phyloP scores from a whole-genome alignment of 768 basidiomycete genomes.

The Plicaturopsis crispa region DNA sequence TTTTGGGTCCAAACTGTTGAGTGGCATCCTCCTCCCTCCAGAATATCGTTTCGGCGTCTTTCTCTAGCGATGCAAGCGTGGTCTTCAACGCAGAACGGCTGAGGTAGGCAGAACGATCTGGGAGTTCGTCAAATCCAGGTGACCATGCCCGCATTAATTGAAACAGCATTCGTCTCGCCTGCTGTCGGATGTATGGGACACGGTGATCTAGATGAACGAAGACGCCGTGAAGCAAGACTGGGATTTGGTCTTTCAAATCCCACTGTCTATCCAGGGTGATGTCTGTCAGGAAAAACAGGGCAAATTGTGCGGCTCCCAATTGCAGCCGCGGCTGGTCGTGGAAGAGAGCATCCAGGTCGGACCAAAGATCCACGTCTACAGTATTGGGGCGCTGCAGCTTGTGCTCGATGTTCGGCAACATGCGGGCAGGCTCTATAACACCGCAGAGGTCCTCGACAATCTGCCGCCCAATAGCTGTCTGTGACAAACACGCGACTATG shows the following conservation, averaged over 20 bases:
- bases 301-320: constrained; percentile 81
- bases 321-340: constrained; percentile 56
- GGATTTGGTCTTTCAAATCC: constrained; percentile 64
- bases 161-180: constrained; percentile 75
- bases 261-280: constrained; percentile 69
- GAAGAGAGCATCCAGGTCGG: constrained; percentile 72
- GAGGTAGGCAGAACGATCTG: constrained; percentile 46
- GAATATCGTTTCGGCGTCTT: constrained; percentile 45
- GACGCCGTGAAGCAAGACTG: constrained; percentile 69
- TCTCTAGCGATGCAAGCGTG: constrained; percentile 47
- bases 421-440: constrained; percentile 76
- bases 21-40: constrained; percentile 69
- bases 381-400: constrained; percentile 54
- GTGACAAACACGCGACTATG: constrained; percentile 78
- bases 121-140: constrained; percentile 67
- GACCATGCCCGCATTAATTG: constrained; percentile 79
- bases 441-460: constrained; percentile 82
- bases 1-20: constrained; percentile 51
- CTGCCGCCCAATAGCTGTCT: constrained; percentile 61
- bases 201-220: constrained; percentile 83
- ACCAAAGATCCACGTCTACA: constrained; percentile 70
- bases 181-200: constrained; percentile 55
- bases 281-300: constrained; percentile 78
- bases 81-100: constrained; percentile 41
- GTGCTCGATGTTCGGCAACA: constrained; percentile 73